phyloP scores from a whole-genome alignment of 306 rosid species.

The Albizia julibrissin region DNA sequence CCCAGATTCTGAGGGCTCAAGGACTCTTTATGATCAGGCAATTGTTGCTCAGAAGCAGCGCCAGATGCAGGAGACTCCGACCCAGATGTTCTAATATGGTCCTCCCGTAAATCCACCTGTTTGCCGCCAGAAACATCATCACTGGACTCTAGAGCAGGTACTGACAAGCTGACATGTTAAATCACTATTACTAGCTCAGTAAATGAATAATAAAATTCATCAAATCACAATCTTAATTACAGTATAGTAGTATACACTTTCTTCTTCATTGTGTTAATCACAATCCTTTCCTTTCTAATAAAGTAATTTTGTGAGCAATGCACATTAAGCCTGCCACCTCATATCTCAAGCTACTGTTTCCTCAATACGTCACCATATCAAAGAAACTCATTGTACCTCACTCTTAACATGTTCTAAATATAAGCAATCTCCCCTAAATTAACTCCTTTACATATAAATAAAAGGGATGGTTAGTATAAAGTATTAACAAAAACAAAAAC shows the following conservation, averaged over 20 bases:
- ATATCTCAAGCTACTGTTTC: background rate
- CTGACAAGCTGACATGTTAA: conserved; percentile 58
- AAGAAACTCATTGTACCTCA: background rate
- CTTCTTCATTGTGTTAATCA: background rate
- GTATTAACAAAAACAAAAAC: background rate
- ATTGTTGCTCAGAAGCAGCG: conserved; percentile 62
- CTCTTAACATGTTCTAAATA: background rate
- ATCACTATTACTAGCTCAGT: conserved; percentile 16
- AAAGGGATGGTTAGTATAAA: background rate
- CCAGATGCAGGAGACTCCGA: conserved; percentile 67
- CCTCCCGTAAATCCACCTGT: conserved; percentile 59
- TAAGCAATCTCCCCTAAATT: conserved; percentile 3
- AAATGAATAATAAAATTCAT: conserved; percentile 8
- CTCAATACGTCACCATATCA: conserved; percentile 1
- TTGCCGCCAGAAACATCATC: conserved; percentile 67
- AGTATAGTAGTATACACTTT: background rate
- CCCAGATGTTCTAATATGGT: conserved; percentile 52
- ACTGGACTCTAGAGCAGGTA: conserved; percentile 55
- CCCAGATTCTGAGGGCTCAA: conserved; percentile 66
- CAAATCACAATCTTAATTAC: background rate
- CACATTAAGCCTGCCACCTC: background rate
- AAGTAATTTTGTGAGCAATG: background rate
- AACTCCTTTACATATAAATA: background rate
- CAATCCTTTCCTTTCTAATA: background rate
- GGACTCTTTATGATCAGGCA: conserved; percentile 65